Evolutionary conservation across 768 basidiomycete species (phyloP).

Genomic region (Crassisporium funariophilum): DNA sequence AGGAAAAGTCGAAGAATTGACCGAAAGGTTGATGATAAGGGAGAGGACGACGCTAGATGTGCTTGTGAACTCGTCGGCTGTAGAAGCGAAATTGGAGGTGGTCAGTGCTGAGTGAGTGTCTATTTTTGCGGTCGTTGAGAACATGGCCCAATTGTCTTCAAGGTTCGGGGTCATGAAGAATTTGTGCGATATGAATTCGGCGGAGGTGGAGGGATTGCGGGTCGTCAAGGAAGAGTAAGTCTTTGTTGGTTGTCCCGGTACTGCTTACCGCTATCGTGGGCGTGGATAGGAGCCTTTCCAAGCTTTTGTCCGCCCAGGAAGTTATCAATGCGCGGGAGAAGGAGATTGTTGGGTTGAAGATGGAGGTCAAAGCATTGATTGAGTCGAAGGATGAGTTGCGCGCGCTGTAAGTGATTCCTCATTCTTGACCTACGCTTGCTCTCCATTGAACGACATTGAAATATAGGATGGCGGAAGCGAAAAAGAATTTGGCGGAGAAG

Average conservation of each 20-base stretch:
- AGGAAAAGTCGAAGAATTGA: constrained; percentile 23
- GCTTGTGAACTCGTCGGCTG: constrained; percentile 21
- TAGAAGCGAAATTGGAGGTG: constrained; percentile 23
- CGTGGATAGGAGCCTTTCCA: constrained; percentile 20
- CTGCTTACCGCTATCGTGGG: not conserved
- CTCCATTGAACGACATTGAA: not conserved
- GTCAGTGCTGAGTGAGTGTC: constrained; percentile 19
- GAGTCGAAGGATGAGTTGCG: constrained; percentile 31
- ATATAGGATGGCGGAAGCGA: constrained; percentile 26
- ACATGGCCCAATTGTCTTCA: not conserved
- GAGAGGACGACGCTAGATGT: constrained; percentile 31
- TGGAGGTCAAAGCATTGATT: constrained; percentile 20
- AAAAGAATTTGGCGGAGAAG: constrained; percentile 20
- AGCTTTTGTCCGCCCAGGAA: constrained; percentile 24
- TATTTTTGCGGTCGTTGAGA: not conserved
- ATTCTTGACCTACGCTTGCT: not conserved
- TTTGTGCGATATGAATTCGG: constrained; percentile 6
- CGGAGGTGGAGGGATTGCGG: constrained; percentile 17
- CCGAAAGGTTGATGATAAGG: constrained; percentile 23
- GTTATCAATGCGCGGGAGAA: constrained; percentile 26
- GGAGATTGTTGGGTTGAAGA: constrained; percentile 22
- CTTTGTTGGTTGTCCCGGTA: not conserved
- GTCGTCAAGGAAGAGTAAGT: constrained; percentile 23
- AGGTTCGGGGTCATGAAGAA: constrained; percentile 17
- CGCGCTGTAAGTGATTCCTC: constrained; percentile 21